Conservation (phyloP, 164 flowering plant genomes). For the Warburgia ugandensis region DNA sequence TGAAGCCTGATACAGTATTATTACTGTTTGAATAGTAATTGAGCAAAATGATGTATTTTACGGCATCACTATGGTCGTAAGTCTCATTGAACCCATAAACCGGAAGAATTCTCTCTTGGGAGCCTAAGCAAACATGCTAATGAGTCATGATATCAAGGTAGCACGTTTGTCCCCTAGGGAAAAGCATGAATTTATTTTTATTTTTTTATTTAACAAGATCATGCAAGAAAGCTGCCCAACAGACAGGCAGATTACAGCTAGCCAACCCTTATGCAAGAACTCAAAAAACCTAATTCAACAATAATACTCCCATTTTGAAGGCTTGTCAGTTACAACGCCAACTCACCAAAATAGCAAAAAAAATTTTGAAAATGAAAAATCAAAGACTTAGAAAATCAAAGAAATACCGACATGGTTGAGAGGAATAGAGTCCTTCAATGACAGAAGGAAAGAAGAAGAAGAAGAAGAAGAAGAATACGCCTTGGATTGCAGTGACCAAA, state of each 20-base stretch:
- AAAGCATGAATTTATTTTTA: constrained; percentile 16
- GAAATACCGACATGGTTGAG: too few relatives aligned
- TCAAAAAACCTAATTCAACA: constrained; percentile 21
- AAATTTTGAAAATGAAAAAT: too few relatives aligned
- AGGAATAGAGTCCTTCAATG: too few relatives aligned
- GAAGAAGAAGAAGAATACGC: too few relatives aligned
- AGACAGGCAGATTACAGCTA: constrained; percentile 80
- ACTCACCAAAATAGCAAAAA: neutral
- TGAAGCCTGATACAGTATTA: neutral
- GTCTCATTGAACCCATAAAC: constrained; percentile 1
- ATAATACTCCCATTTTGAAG: constrained; percentile 36
- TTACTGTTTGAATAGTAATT: neutral
- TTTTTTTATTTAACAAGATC: constrained; percentile 29
- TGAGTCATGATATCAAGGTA: constrained; percentile 45
- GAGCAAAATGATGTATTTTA: neutral
- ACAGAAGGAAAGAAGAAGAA: too few relatives aligned
- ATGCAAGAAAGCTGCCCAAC: constrained; percentile 81
- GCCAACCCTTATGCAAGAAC: constrained; percentile 48
- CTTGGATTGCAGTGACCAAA: too few relatives aligned
- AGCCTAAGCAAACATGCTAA: constrained; percentile 39
- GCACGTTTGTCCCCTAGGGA: constrained; percentile 66
- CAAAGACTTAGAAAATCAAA: too few relatives aligned
- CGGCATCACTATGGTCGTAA: too few relatives aligned
- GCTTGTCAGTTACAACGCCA: constrained; percentile 18
- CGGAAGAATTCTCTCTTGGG: neutral